A percentile compares a stretch with the other conserved stretches of the same genome.
phyloP scores from a whole-genome alignment of 805 yeast species.

The Yamadazyma ubonensis region DNA sequence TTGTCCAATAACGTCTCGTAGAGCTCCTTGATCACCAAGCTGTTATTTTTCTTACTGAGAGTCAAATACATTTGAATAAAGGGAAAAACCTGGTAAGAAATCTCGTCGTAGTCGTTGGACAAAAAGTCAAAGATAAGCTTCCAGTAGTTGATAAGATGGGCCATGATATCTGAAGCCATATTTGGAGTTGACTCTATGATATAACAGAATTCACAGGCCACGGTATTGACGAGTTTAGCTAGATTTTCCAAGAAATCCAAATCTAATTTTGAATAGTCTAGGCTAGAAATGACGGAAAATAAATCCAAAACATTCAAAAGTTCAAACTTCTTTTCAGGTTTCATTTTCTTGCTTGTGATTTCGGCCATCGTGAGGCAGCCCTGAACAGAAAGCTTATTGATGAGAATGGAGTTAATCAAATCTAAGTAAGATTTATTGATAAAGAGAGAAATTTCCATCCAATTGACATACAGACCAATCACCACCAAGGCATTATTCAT shows the following conservation, averaged over 20 bases:
- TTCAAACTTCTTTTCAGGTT: conserved; percentile 66
- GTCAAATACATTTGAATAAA: conserved; percentile 73
- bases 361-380: conserved; percentile 62
- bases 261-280: conserved; percentile 39
- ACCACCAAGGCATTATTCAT: conserved; percentile 58
- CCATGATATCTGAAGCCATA: conserved; percentile 36
- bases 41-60: conserved; percentile 57
- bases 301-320: conserved; percentile 68
- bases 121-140: conserved; percentile 73
- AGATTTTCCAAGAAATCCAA: conserved; percentile 72
- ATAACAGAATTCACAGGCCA: conserved; percentile 73
- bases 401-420: conserved; percentile 19
- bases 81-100: conserved; percentile 78
- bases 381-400: conserved; percentile 25
- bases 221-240: conserved; percentile 69
- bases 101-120: conserved; percentile 84
- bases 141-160: conserved; percentile 54
- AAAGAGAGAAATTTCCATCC: conserved; percentile 85
- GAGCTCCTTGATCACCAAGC: conserved; percentile 43
- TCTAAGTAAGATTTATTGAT: conserved; percentile 58
- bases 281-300: conserved; percentile 47
- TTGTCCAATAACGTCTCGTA: conserved; percentile 64
- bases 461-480: conserved; percentile 83
- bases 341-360: conserved; percentile 75
- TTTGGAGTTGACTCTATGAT: conserved; percentile 55